Evolutionary conservation across 1,284 basidiomycete genomes (phyloP).

Genomic region (Ceratobasidium sp.): DNA sequence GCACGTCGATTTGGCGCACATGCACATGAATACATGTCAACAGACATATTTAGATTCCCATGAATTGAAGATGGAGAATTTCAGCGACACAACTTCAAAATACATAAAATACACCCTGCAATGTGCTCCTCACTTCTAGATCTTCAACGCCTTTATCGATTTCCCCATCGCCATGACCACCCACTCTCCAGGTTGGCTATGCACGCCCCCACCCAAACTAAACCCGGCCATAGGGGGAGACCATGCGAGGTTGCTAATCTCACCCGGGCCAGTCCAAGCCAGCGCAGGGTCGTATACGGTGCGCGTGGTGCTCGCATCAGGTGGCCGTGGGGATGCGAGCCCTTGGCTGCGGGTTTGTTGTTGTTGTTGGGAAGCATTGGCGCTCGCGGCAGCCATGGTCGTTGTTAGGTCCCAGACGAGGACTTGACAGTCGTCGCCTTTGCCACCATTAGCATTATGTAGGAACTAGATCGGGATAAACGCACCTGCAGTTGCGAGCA

Average conservation of each 20-base stretch:
- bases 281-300: conserved; percentile 73
- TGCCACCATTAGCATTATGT: background rate
- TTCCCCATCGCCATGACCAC: conserved; percentile 87
- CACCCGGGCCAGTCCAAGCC: conserved; percentile 79
- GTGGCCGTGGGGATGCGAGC: conserved; percentile 28
- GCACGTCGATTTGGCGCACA: no score
- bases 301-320: conserved; percentile 42
- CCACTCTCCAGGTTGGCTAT: conserved; percentile 84
- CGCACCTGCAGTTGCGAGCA: conserved; percentile 84
- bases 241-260: conserved; percentile 89
- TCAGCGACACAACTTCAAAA: no score
- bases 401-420: conserved; percentile 85
- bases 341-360: conserved; percentile 34
- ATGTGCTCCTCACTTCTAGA: conserved; percentile 57
- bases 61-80: no score
- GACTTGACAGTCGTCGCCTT: conserved; percentile 91
- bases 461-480: conserved; percentile 34
- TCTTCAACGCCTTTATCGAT: conserved; percentile 80
- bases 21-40: no score
- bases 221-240: conserved; percentile 77
- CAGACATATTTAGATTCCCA: no score
- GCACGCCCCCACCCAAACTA: conserved; percentile 49
- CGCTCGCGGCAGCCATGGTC: conserved; percentile 47
- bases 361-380: conserved; percentile 11
- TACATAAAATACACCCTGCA: no score